Evolutionary conservation across 129 eudicot genomes (phyloP).

Genomic region (Calendula officinalis): DNA sequence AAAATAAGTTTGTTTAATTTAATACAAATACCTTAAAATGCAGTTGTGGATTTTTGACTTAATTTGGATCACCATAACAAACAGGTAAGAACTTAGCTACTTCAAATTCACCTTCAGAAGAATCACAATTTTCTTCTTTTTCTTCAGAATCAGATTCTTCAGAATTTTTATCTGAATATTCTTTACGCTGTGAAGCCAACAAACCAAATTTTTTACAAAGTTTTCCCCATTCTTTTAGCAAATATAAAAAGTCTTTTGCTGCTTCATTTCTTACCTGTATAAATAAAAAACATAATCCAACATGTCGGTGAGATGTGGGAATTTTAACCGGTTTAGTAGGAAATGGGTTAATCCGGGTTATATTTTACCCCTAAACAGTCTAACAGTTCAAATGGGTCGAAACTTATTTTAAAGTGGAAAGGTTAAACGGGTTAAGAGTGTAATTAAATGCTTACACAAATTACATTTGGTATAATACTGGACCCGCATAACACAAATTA

Average conservation of each 20-base stretch:
- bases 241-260: slow-evolving; percentile 40
- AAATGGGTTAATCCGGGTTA: too few species aligned
- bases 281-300: not conserved
- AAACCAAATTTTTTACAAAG: slow-evolving; percentile 34
- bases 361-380: too few species aligned
- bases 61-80: slow-evolving; percentile 52
- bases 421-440: too few species aligned
- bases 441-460: too few species aligned
- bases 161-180: slow-evolving; percentile 20
- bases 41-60: slow-evolving; percentile 16
- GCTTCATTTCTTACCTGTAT: slow-evolving; percentile 52
- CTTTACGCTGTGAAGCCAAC: slow-evolving; percentile 28
- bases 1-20: not conserved
- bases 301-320: not conserved
- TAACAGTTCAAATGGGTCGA: too few species aligned
- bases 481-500: too few species aligned
- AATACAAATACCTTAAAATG: slow-evolving; percentile 44
- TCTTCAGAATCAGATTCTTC: slow-evolving; percentile 31
- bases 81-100: slow-evolving; percentile 34
- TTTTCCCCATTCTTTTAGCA: slow-evolving; percentile 48
- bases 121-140: slow-evolving; percentile 24
- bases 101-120: slow-evolving; percentile 38
- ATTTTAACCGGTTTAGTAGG: not conserved
- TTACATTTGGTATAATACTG: too few species aligned
- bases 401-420: too few species aligned